Conservation (phyloP, 176 grass and related monocot species). For the Metroxylon sagu region DNA sequence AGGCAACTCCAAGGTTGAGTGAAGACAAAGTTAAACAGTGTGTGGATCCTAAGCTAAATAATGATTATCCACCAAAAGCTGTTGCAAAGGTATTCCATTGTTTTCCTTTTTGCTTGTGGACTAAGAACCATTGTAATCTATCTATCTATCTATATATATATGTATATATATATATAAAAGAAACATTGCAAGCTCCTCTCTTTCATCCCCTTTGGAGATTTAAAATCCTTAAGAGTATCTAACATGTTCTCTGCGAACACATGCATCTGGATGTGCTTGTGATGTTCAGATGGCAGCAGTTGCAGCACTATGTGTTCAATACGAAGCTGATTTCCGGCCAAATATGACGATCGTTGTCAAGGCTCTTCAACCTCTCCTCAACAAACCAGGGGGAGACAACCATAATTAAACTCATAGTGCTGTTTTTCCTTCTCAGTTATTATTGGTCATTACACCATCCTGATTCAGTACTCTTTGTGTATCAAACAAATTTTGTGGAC, state of each 20-base stretch:
- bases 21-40: constrained; percentile 55
- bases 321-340: constrained; percentile 14
- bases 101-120: too few relatives aligned
- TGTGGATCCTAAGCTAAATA: constrained; percentile 39
- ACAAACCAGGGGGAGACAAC: constrained; percentile 4
- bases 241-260: too few relatives aligned
- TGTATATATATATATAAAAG: too few relatives aligned
- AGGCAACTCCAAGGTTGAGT: constrained; percentile 50
- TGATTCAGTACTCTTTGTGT: too few relatives aligned
- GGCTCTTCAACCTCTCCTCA: constrained; percentile 15
- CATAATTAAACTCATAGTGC: not conserved
- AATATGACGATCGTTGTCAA: constrained; percentile 20
- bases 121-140: too few relatives aligned
- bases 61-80: constrained; percentile 42
- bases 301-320: constrained; percentile 14
- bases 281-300: constrained; percentile 14
- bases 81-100: constrained; percentile 37
- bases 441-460: too few relatives aligned
- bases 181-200: too few relatives aligned
- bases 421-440: too few relatives aligned
- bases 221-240: too few relatives aligned
- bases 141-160: too few relatives aligned
- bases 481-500: too few relatives aligned
- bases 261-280: not conserved
- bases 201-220: too few relatives aligned